Conservation (phyloP, 305 asterid genomes). For the Ilex paraguariensis region DNA sequence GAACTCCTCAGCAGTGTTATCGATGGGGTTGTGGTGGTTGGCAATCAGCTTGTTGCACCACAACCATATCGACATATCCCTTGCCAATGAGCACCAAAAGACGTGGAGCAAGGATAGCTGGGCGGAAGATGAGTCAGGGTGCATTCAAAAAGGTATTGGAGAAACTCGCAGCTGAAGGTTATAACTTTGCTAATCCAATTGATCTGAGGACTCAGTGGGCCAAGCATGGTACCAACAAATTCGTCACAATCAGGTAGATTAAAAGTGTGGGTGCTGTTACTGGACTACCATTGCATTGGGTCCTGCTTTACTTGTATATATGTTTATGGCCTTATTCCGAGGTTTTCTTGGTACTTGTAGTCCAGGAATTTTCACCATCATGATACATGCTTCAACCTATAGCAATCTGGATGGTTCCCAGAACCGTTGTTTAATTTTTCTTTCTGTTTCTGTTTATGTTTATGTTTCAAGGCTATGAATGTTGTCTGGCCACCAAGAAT, state of each 20-base stretch:
- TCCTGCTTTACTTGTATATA: neutral
- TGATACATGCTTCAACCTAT: neutral
- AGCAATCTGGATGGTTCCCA: too few relatives aligned
- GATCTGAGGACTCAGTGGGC: constrained; percentile 92
- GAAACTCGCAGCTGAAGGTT: constrained; percentile 71
- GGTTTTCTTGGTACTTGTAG: neutral
- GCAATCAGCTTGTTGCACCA: constrained; percentile 98
- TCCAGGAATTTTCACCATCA: neutral
- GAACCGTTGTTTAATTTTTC: too few relatives aligned
- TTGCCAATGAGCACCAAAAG: constrained; percentile 83
- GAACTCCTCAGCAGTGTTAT: constrained; percentile 75
- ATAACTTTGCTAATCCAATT: constrained; percentile 66
- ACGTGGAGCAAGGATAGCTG: constrained; percentile 89
- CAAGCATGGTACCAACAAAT: constrained; percentile 91
- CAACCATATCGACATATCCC: constrained; percentile 62
- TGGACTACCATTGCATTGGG: neutral
- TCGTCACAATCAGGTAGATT: constrained; percentile 70
- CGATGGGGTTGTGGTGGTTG: constrained; percentile 99
- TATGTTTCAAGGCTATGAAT: too few relatives aligned
- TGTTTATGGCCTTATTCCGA: neutral
- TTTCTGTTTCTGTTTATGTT: too few relatives aligned
- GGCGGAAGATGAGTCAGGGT: constrained; percentile 92
- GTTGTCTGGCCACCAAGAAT: too few relatives aligned
- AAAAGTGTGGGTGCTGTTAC: neutral
- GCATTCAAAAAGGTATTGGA: constrained; percentile 88